Evolutionary conservation across 257 asterid species (phyloP).

Genomic region (Nicotiana paniculata): DNA sequence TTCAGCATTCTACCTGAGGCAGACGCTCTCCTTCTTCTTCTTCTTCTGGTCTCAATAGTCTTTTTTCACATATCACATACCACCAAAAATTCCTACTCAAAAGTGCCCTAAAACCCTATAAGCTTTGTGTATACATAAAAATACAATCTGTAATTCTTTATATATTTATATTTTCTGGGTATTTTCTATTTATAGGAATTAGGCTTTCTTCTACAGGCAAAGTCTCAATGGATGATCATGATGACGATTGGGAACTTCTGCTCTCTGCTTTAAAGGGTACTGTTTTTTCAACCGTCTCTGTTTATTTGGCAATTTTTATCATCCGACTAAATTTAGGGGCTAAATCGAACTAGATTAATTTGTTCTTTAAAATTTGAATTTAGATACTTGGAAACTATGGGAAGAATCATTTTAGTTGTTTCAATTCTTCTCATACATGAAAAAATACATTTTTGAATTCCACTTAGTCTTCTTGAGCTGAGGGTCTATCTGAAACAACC

Average conservation of each 20-base stretch:
- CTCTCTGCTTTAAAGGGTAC: conserved; percentile 6
- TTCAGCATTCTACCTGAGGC: not conserved
- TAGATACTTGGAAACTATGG: not conserved
- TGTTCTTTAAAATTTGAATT: not conserved
- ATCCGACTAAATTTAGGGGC: not conserved
- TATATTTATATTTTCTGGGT: not conserved
- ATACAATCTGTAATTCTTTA: not conserved
- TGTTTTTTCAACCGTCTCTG: not conserved
- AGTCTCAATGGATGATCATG: conserved; percentile 12
- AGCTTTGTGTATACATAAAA: not conserved
- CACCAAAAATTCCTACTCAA: not conserved
- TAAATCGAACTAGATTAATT: not conserved
- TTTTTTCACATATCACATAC: not conserved
- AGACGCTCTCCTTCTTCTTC: not conserved
- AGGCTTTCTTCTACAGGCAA: not conserved
- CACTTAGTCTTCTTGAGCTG: not conserved
- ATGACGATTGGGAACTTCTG: conserved; percentile 6
- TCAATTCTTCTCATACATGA: not conserved
- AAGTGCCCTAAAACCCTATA: conserved; percentile 1
- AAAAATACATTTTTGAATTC: not conserved
- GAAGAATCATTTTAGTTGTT: not conserved
- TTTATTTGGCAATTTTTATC: not conserved
- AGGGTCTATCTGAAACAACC: not conserved
- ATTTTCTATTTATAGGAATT: not conserved
- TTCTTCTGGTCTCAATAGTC: not conserved